These are phyloP conservation scores for Myochromella boudieri DNA, from an alignment of 768 basidiomycete genomes.

Conservation along the genomic window DNA sequence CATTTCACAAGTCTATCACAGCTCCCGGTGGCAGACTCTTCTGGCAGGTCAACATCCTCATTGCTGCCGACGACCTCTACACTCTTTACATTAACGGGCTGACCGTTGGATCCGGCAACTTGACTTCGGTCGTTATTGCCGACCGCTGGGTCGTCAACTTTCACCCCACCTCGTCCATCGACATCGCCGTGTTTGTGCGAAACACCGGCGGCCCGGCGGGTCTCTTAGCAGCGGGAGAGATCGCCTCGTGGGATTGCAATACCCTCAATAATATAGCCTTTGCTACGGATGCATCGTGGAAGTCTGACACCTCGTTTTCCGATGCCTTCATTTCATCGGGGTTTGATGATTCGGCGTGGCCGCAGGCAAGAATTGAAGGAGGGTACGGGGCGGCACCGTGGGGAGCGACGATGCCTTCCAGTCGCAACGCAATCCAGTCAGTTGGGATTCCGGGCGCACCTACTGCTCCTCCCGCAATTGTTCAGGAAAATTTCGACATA, in stretches of 20 bases:
- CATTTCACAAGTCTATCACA: too few relatives aligned
- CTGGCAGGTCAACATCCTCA: background rate
- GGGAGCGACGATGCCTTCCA: conserved; percentile 11
- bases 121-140: background rate
- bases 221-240: conserved; percentile 14
- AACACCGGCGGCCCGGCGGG: conserved; percentile 12
- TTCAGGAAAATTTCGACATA: too few relatives aligned
- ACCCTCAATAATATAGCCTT: conserved; percentile 2
- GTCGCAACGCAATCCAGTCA: conserved; percentile 3
- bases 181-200: conserved; percentile 14
- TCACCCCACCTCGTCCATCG: conserved; percentile 11
- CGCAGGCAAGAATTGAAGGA: conserved; percentile 20
- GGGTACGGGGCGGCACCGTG: conserved; percentile 19
- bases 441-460: background rate
- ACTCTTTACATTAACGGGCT: conserved; percentile 27
- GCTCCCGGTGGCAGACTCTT: too few relatives aligned
- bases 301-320: conserved; percentile 16
- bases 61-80: conserved; percentile 22
- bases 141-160: conserved; percentile 16
- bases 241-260: conserved; percentile 13
- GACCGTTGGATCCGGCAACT: conserved; percentile 18
- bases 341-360: conserved; percentile 21
- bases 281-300: conserved; percentile 23
- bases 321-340: conserved; percentile 10
- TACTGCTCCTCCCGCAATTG: conserved; percentile 4